Evolutionary conservation across 192 early-diverging fungal species (phyloP), one percentile per base, ranked within the genome.

Genomic region (Backusella psychrophila): DNA sequence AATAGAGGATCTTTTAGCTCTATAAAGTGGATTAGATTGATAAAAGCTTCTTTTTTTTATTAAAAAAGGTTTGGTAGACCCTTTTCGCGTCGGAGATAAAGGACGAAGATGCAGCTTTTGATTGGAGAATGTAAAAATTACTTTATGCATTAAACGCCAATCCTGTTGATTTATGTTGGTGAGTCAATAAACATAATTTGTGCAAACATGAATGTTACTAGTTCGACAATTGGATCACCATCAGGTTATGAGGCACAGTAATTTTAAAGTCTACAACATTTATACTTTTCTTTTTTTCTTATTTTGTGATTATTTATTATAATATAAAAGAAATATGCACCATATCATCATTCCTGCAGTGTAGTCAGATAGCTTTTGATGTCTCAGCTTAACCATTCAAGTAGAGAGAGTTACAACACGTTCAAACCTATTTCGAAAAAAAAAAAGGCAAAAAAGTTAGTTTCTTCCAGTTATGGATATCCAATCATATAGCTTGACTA

Each of bases 401-500:
- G 53, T 56, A n/a, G 38, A n/a, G 3, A 46, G n/a, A 71, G 36
- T 7, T 21, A n/a, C 69, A 21, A 44, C 6, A 71, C n/a, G 4
- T 21, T 17, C 31, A 7, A 31, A 38, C n/a, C 21, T 17, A 31
- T 29, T 31, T 46, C 52, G 31, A 49, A 41, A 34, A 23, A 41
- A 34, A 23, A 34, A 73, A 36, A 34, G 23, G 39, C 23, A 42
- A 67, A 75, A 65, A 42, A 66, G 65, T 66, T 44, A 75, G 56
- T 67, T 53, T 75, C 59, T 66, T 52, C 41, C 65, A 31, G 31
- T 66, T 66, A 31, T 31, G 59, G 73, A 29, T 46, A 75, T 41
- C 75, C 75, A 76, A 76, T 76, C 75, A 76, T 38, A 38, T 35
- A 69, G 23, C n/a, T 33, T 39, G 49, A 14, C 26, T 53, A 31